These are phyloP conservation scores for Rhizopogon rudus DNA, from an alignment of 768 basidiomycete species.

Conservation along the genomic window DNA sequence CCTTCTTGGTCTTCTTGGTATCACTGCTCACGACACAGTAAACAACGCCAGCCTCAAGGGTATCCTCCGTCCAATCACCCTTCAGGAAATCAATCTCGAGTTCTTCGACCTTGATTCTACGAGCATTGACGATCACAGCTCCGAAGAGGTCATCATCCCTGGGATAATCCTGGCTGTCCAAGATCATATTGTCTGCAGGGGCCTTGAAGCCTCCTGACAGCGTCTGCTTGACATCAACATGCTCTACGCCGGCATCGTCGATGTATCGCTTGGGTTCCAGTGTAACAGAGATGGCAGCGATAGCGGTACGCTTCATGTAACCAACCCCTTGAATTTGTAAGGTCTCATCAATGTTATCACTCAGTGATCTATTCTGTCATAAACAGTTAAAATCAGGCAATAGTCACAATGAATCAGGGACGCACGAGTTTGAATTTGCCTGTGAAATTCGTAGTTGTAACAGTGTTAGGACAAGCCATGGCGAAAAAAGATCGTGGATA, in stretches of 20 bases:
- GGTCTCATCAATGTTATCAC: conserved; percentile 52
- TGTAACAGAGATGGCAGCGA: conserved; percentile 48
- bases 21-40: conserved; percentile 41
- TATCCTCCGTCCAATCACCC: conserved; percentile 29
- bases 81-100: conserved; percentile 32
- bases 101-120: conserved; percentile 40
- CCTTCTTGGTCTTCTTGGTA: conserved; percentile 48
- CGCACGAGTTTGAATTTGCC: background rate
- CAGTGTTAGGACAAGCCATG: background rate
- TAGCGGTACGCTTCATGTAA: conserved; percentile 59
- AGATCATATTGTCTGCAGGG: conserved; percentile 45
- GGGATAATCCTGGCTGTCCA: conserved; percentile 44
- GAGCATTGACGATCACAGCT: conserved; percentile 41
- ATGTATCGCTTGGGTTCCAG: conserved; percentile 55
- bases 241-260: conserved; percentile 51
- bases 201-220: conserved; percentile 53
- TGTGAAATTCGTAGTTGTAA: background rate
- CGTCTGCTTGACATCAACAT: conserved; percentile 56
- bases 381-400: background rate
- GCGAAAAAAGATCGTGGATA: background rate
- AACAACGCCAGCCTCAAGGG: conserved; percentile 24
- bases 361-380: conserved; percentile 55
- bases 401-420: background rate
- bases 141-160: conserved; percentile 55
- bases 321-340: conserved; percentile 58